A percentile compares a stretch with the other conserved stretches of the same genome.
phyloP scores from a whole-genome alignment of 177 flowering plant genomes.

The Viscum album region DNA sequence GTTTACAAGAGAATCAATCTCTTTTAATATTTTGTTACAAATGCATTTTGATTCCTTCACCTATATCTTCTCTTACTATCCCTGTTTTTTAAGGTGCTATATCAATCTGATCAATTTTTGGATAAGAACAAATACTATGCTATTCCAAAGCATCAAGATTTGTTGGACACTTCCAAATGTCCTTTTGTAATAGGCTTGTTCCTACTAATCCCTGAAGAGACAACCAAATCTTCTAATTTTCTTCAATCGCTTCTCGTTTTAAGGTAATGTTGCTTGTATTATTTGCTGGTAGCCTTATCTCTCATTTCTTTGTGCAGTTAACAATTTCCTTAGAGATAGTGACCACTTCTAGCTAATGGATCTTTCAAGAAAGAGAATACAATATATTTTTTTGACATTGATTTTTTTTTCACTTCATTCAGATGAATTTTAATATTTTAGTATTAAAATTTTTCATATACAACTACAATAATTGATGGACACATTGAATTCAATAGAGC shows the following conservation, averaged over 20 bases:
- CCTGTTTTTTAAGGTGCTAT: slow-evolving; percentile 38
- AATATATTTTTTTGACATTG: neutral
- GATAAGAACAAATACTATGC: slow-evolving; percentile 76
- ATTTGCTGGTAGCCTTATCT: neutral
- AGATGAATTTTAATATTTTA: slow-evolving; percentile 3
- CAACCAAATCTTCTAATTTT: slow-evolving; percentile 58
- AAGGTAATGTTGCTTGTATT: slow-evolving; percentile 27
- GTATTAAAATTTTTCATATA: slow-evolving; percentile 30
- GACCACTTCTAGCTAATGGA: neutral
- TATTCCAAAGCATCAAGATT: slow-evolving; percentile 59
- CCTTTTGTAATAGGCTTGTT: slow-evolving; percentile 60
- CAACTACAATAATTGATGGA: slow-evolving; percentile 69
- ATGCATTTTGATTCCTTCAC: neutral
- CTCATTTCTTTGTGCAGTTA: neutral
- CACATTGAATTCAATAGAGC: slow-evolving; percentile 55
- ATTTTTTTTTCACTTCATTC: neutral
- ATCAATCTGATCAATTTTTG: slow-evolving; percentile 59
- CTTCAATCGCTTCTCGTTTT: slow-evolving; percentile 69
- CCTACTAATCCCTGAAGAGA: slow-evolving; percentile 50
- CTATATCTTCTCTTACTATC: neutral
- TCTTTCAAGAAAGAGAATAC: neutral
- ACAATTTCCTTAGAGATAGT: neutral
- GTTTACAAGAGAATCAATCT: neutral
- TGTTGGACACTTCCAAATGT: slow-evolving; percentile 50
- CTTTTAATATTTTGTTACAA: neutral